Base-by-base conservation (phyloP, 208 protist genomes). In the Trypanosoma cruzi region DNA sequence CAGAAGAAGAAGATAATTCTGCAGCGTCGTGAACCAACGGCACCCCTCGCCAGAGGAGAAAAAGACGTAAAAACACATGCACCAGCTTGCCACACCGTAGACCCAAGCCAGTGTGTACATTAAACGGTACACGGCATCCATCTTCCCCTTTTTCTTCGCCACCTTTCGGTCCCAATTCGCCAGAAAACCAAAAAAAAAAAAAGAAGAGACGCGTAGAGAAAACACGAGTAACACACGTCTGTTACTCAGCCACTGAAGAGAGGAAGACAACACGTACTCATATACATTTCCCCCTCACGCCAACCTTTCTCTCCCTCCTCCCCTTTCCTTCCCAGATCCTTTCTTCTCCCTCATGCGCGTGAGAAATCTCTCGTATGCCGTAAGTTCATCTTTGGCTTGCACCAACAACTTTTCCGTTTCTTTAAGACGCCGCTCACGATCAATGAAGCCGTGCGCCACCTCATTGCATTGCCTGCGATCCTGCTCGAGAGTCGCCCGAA, bases 31-130 rank as follows among this genome's bases (percentile, higher is more conserved):
- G 57, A 94, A 94, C 88, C 88, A 95, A 63, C 75, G 81, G 55
- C 85, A 79, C 24, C 90, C 87, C 56, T 95, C 90, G 4, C 90
- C 85, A 28, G 78, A 92, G 16, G 90, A 93, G 62, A 93, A 95
- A 32, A 95, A 77, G 8, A 92, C 88, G 72, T 93, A 95, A 73
- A 93, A 93, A 73, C 83, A 95, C 85, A 93, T 92, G 81, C 90
- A 95, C 79, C 88, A 94, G 73, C 88, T 92, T 26, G 76, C 68
- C n/a, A 92, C 75, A 44, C 77, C 88, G 66, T 92, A 89, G 13
- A 85, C 78, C 86, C 88, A 94, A 55, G 87, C 80, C 16, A 92
- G 58, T 26, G 58, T 68, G 62, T 75, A 71, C 16, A 79, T 50
- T 22, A 79, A 20, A 14, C 8, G 5, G 10, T 53, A 60, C 28